A percentile compares a stretch with the other conserved stretches of the same genome.
phyloP scores from a whole-genome alignment of 164 flowering plant species.

The Echeveria elegans region DNA sequence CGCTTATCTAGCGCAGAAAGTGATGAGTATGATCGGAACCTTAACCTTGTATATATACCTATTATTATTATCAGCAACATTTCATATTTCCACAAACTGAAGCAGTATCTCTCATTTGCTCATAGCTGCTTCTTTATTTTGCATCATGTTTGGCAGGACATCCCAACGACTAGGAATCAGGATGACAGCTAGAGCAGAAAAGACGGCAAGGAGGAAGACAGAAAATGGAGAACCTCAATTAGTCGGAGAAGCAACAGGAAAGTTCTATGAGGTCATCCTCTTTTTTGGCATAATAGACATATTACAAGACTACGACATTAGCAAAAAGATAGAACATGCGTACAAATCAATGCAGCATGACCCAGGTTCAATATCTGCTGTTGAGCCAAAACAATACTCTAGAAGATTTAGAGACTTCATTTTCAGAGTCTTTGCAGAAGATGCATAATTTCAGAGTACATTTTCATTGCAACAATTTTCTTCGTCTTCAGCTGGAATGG shows the following conservation, averaged over 20 bases:
- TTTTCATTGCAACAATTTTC: background rate
- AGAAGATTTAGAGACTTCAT: slow-evolving; percentile 40
- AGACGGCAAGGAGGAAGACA: slow-evolving; percentile 3
- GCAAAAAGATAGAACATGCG: slow-evolving; percentile 48
- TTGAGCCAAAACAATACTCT: slow-evolving; percentile 39
- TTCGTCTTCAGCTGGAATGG: background rate
- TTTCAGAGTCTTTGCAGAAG: slow-evolving; percentile 31
- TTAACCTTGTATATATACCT: background rate
- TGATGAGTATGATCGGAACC: background rate
- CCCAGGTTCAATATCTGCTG: slow-evolving; percentile 40
- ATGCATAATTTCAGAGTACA: slow-evolving; percentile 15
- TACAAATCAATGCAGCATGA: slow-evolving; percentile 39
- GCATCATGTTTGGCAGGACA: background rate
- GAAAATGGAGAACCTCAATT: slow-evolving; percentile 23
- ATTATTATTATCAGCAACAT: background rate
- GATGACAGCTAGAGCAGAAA: slow-evolving; percentile 10
- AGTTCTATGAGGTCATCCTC: slow-evolving; percentile 24
- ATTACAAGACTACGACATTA: slow-evolving; percentile 39
- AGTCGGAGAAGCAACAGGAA: slow-evolving; percentile 36
- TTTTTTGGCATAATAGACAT: slow-evolving; percentile 42
- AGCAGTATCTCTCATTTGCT: background rate
- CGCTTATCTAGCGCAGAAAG: slow-evolving; percentile 11
- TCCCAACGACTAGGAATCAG: slow-evolving; percentile 1
- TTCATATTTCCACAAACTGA: background rate
- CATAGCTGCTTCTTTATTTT: background rate